Percentiles rank a stretch among this genome's conserved stretches.
Conservation (phyloP, 805 yeast species). For the Wickerhamiella hasegawae region DNA sequence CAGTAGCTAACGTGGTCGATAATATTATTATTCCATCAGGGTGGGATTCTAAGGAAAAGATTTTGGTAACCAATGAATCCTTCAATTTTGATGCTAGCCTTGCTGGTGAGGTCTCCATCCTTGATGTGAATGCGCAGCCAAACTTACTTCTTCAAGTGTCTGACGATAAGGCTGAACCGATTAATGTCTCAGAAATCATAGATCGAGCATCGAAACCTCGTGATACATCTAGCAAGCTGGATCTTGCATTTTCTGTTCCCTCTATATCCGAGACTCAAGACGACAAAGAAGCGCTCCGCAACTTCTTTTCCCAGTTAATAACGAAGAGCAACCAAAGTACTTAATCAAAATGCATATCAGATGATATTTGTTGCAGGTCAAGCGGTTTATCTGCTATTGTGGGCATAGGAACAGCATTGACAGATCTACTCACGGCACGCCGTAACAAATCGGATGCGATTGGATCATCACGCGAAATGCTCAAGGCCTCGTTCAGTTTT, state of each 20-base stretch:
- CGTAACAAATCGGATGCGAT: conserved; percentile 68
- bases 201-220: background rate
- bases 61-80: conserved; percentile 10
- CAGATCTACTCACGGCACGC: too few species aligned
- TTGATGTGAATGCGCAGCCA: background rate
- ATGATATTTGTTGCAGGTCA: too few species aligned
- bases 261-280: background rate
- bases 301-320: background rate
- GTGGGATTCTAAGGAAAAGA: conserved; percentile 10
- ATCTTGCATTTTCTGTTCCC: background rate
- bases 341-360: too few species aligned
- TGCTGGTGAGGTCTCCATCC: background rate
- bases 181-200: background rate
- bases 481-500: conserved; percentile 63
- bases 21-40: conserved; percentile 4
- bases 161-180: background rate
- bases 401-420: too few species aligned
- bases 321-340: too few species aligned
- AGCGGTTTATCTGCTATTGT: too few species aligned
- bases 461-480: conserved; percentile 64
- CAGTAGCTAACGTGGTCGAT: background rate
- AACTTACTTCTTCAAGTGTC: background rate
- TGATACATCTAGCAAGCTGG: background rate
- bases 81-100: conserved; percentile 8
- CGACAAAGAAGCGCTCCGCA: background rate